Evolutionary conservation across 2,329 filamentous ascomycete genomes (phyloP).

Genomic region (Xylariaceae sp.): DNA sequence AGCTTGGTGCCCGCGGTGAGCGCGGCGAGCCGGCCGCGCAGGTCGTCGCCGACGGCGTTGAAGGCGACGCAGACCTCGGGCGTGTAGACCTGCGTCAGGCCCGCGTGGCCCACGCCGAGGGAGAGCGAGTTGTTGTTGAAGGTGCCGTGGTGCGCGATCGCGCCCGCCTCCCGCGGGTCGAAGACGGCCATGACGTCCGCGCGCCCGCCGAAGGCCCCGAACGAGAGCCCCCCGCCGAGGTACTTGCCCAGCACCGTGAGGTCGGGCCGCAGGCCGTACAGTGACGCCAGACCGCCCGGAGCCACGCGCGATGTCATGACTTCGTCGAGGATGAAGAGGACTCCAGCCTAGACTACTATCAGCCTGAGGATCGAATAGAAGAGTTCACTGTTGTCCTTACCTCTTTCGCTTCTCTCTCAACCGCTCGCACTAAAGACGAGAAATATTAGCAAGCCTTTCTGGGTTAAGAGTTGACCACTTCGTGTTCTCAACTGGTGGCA

Average conservation of each 20-base stretch:
- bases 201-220: conserved; percentile 59
- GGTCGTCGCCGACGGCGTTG: conserved; percentile 18
- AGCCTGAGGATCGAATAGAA: too few species aligned
- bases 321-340: conserved; percentile 63
- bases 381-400: too few species aligned
- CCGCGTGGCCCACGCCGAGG: conserved; percentile 42
- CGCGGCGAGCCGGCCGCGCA: conserved; percentile 13
- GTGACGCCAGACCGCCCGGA: conserved; percentile 33
- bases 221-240: conserved; percentile 57
- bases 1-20: conserved; percentile 15
- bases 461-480: too few species aligned
- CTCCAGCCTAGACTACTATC: too few species aligned
- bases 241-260: conserved; percentile 60
- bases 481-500: too few species aligned
- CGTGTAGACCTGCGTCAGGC: conserved; percentile 22
- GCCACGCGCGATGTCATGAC: conserved; percentile 60
- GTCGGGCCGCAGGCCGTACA: conserved; percentile 44
- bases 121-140: conserved; percentile 54
- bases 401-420: conserved; percentile 38
- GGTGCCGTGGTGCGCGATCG: conserved; percentile 44
- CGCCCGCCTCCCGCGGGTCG: conserved; percentile 30
- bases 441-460: too few species aligned
- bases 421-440: too few species aligned
- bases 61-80: conserved; percentile 16
- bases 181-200: conserved; percentile 49